Conservation (phyloP, 1,284 basidiomycete genomes). For the Heterobasidion occidentale region DNA sequence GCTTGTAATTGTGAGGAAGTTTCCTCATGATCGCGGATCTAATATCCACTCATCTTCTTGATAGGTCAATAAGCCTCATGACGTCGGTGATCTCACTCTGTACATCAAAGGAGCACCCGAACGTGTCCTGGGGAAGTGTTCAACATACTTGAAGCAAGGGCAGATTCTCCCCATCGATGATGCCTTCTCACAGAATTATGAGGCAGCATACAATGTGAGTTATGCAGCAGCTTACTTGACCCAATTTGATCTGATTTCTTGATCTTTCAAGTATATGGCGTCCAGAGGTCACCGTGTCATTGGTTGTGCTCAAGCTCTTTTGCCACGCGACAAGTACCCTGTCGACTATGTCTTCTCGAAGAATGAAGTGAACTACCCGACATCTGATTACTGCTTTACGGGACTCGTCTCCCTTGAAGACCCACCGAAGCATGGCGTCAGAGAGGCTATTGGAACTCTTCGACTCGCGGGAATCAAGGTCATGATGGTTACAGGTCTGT, state of each 20-base stretch:
- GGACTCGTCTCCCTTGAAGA: constrained; percentile 61
- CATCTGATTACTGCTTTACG: constrained; percentile 49
- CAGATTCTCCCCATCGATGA: constrained; percentile 40
- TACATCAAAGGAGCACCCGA: constrained; percentile 67
- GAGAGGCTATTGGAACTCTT: constrained; percentile 61
- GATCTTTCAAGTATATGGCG: constrained; percentile 50
- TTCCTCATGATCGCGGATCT: constrained; percentile 1
- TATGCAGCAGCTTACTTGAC: constrained; percentile 1
- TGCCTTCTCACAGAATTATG: constrained; percentile 44
- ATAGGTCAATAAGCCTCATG: constrained; percentile 48
- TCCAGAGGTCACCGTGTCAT: constrained; percentile 66
- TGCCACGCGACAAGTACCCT: constrained; percentile 40
- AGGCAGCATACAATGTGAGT: constrained; percentile 52
- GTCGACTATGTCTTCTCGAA: constrained; percentile 42
- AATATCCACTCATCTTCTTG: background rate
- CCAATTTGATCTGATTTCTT: background rate
- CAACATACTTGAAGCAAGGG: constrained; percentile 50
- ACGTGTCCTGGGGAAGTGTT: constrained; percentile 56
- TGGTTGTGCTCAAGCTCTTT: constrained; percentile 53
- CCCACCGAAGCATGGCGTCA: constrained; percentile 63
- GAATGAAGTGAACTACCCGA: constrained; percentile 46
- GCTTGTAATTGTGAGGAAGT: constrained; percentile 44
- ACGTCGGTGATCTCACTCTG: constrained; percentile 35
- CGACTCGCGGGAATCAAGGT: constrained; percentile 64
- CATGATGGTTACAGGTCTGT: constrained; percentile 61